Base-by-base conservation (phyloP, 441 rosid genomes). In the Aquilaria agallochum region DNA sequence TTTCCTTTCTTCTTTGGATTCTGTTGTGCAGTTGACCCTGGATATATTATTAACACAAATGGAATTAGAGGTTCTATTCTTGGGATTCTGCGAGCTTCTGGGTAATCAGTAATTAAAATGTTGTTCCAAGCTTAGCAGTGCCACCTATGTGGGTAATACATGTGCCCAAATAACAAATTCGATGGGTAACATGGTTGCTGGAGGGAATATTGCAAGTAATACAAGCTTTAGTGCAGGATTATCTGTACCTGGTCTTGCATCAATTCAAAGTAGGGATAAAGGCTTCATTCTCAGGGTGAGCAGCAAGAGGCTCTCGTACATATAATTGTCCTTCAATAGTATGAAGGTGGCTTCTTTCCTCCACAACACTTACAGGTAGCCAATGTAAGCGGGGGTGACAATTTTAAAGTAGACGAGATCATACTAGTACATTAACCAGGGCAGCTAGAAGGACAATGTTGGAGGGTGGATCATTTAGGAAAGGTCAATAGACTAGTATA, bases 131-230 rank as follows among this genome's bases (percentile, higher is more conserved):
- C 67, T 71, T 95, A 86, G 99, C 95, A 69, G 87, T 88, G 45
- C 85, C 98, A 69, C 98, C 83, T 68, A 77, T 86, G 67, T 73
- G 90, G 86, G 96, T 67, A 83, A 81, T 78, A 83, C 90, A 62
- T 87, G 93, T 74, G 79, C 95, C 76, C 80, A 95, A 70, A 86
- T 92, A 56, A 80, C 90, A 11, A 90, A 84, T 70, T 86, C 98
- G 42, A 82, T 90, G 78, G 97, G 97, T 56, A 95, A 86, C 84
- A 83, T 95, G 94, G 93, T 82, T 60, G 95, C 91, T 67, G 96
- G 95, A 49, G 95, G 96, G 52, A 84, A 83, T 77, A 76, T 95
- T 65, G 96, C 97, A 5, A 80, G 96, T 77, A 85, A 70, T 78
- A 74, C 92, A 74, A 75, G 83, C 75, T 78, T 97, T 13, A 92